Evolutionary conservation across 139 green algal species (phyloP).

Genomic region (Nannochloris sp.): DNA sequence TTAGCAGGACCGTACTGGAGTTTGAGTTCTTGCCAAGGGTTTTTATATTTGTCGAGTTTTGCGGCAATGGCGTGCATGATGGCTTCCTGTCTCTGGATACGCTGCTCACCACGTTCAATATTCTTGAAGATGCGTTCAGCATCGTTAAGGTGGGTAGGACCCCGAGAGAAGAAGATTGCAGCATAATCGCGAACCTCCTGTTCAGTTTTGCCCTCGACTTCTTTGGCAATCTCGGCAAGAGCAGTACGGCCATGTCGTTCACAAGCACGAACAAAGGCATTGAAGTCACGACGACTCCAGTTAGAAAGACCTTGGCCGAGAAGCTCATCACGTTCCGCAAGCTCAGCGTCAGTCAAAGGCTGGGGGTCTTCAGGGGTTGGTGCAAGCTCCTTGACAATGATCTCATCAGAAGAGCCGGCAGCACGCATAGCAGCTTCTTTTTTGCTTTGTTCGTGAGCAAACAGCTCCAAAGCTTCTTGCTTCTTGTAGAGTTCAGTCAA

Average conservation of each 20-base stretch:
- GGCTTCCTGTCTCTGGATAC: constrained; percentile 72
- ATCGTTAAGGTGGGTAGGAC: constrained; percentile 69
- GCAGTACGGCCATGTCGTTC: constrained; percentile 84
- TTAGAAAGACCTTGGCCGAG: constrained; percentile 76
- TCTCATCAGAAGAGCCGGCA: constrained; percentile 68
- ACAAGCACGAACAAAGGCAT: constrained; percentile 81
- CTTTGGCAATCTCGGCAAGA: constrained; percentile 65
- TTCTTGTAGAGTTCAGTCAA: constrained; percentile 87
- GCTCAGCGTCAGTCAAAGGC: constrained; percentile 85
- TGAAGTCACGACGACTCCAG: constrained; percentile 91
- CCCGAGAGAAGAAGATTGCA: constrained; percentile 69
- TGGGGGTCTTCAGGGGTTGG: constrained; percentile 60
- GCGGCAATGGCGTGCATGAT: constrained; percentile 79
- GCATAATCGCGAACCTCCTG: constrained; percentile 64
- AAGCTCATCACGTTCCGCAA: constrained; percentile 41
- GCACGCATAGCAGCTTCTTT: constrained; percentile 34
- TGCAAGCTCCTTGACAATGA: constrained; percentile 37
- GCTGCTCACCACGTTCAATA: constrained; percentile 88
- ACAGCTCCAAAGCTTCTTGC: constrained; percentile 66
- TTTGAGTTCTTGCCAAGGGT: constrained; percentile 82
- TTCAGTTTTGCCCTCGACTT: constrained; percentile 90
- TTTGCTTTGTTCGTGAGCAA: constrained; percentile 44
- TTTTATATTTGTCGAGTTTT: constrained; percentile 93
- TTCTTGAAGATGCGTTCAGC: constrained; percentile 84
- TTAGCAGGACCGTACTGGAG: constrained; percentile 94